Percentiles rank a stretch among this genome's conserved stretches.
phyloP scores from a whole-genome alignment of 208 protist species.

The Balamuthia mandrillaris region DNA sequence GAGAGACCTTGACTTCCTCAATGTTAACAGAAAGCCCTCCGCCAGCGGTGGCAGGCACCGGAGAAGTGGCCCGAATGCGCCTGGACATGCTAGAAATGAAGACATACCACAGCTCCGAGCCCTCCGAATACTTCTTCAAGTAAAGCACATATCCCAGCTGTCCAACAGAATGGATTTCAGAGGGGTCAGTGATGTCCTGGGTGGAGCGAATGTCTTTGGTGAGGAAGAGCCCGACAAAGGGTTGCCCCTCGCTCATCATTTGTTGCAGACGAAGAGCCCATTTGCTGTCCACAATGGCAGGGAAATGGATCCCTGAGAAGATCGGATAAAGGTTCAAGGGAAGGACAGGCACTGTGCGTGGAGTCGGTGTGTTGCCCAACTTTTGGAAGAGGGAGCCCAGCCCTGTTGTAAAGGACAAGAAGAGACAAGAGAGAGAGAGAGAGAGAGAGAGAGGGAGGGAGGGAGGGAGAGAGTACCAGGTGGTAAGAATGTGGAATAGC shows the following conservation, averaged over 20 bases:
- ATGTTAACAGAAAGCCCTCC: neutral
- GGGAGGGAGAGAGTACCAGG: no score
- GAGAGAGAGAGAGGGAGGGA: no score
- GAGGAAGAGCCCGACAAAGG: constrained; percentile 21
- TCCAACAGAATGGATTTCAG: neutral
- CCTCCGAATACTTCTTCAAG: neutral
- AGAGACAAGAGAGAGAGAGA: no score
- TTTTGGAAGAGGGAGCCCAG: neutral
- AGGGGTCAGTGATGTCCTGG: neutral
- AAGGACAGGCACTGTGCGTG: neutral
- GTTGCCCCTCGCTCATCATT: neutral
- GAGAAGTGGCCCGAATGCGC: neutral
- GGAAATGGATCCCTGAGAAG: constrained; percentile 1
- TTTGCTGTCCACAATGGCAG: neutral
- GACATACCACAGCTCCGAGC: neutral
- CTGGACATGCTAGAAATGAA: neutral
- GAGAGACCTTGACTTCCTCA: constrained; percentile 12
- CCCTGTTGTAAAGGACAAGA: no score
- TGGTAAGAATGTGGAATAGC: no score
- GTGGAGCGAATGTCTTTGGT: neutral
- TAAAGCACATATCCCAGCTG: constrained; percentile 1
- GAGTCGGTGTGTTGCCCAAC: constrained; percentile 2
- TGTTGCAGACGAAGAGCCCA: neutral
- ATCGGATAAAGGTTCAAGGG: neutral
- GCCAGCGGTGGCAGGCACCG: neutral